Conservation (phyloP, 2,329 filamentous ascomycete species). For the Epichloe baconii region DNA sequence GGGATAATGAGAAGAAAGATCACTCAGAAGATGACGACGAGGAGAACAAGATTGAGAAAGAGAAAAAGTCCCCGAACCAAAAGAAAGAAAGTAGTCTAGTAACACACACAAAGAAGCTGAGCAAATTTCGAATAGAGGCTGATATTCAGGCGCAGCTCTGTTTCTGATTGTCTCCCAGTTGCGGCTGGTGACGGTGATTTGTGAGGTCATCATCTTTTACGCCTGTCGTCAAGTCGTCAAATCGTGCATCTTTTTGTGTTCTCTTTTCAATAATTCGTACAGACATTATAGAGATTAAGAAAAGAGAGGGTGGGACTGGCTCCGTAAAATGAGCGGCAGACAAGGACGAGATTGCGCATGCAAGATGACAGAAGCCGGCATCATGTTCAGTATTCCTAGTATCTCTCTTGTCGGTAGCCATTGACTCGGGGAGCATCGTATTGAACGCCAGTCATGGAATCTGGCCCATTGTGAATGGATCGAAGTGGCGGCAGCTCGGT, state of each 20-base stretch:
- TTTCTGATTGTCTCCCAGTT: background rate
- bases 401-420: conserved; percentile 32
- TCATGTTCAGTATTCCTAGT: conserved; percentile 10
- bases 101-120: conserved; percentile 11
- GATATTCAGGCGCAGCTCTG: background rate
- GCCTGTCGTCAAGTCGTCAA: conserved; percentile 11
- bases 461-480: conserved; percentile 36
- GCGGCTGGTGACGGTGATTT: background rate
- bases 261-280: too few relatives aligned
- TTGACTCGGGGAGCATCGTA: conserved; percentile 39
- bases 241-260: background rate
- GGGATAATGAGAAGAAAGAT: background rate
- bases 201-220: background rate
- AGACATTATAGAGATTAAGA: background rate
- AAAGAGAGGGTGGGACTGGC: background rate
- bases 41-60: background rate
- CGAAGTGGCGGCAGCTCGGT: conserved; percentile 45
- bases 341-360: background rate
- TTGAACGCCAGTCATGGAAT: conserved; percentile 54
- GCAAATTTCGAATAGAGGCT: background rate
- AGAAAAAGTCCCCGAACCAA: background rate
- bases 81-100: conserved; percentile 5
- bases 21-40: background rate
- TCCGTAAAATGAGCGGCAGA: background rate
- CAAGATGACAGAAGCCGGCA: background rate